A percentile compares a stretch with the other conserved stretches of the same genome.
Conservation (phyloP, 2,329 filamentous ascomycete species). For the Akanthomyces uredinophilus region DNA sequence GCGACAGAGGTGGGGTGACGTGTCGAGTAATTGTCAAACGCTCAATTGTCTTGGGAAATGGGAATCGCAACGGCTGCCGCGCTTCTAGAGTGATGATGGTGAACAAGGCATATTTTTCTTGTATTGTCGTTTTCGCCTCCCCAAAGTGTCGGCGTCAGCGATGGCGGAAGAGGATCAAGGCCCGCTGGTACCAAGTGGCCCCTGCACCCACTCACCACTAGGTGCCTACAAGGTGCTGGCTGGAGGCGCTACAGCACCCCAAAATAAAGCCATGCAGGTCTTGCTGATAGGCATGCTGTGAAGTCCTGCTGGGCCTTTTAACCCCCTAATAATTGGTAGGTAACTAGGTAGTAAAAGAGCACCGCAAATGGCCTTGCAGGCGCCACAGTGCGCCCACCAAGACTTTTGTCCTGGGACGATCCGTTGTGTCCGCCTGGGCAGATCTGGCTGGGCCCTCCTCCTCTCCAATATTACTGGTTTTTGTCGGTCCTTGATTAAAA, state of each 20-base stretch:
- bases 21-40: too few relatives aligned
- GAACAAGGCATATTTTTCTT: background rate
- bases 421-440: too few relatives aligned
- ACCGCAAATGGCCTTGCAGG: background rate
- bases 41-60: background rate
- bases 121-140: background rate
- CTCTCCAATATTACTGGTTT: too few relatives aligned
- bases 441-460: too few relatives aligned
- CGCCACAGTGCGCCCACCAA: too few relatives aligned
- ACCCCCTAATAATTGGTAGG: too few relatives aligned
- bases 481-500: background rate
- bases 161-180: background rate
- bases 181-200: background rate
- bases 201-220: background rate
- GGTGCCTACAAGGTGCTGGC: background rate
- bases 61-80: background rate
- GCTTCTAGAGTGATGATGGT: background rate
- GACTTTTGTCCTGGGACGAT: too few relatives aligned
- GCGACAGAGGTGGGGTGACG: background rate
- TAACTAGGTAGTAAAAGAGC: background rate
- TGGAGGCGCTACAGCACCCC: too few relatives aligned
- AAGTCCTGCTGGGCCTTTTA: too few relatives aligned
- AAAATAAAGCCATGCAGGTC: too few relatives aligned
- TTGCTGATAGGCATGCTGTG: background rate
- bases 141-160: constrained; percentile 8